phyloP scores from a whole-genome alignment of 176 grass and related monocot species.

The Thalia dealbata region DNA sequence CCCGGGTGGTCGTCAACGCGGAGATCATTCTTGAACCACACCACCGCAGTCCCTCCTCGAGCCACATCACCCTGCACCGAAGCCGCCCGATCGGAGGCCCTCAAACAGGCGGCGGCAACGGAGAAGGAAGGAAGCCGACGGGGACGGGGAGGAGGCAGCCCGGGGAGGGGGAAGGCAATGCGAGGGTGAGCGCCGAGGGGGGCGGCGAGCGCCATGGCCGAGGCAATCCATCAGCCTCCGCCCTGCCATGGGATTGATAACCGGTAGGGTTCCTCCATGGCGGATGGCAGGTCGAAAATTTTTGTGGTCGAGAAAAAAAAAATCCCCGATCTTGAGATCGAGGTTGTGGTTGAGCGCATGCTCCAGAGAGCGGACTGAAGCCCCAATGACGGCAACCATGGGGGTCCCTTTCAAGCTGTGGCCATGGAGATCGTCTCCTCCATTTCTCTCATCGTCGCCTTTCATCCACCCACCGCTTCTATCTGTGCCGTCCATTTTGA shows the following conservation, averaged over 20 bases:
- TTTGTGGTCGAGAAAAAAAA: slow-evolving; percentile 52
- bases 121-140: slow-evolving; percentile 4
- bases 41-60: slow-evolving; percentile 39
- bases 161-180: slow-evolving; percentile 13
- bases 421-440: not conserved
- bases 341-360: not conserved
- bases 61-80: not conserved
- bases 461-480: too few relatives aligned
- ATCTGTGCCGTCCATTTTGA: too few relatives aligned
- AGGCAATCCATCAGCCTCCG: slow-evolving; percentile 39
- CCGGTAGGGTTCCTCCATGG: slow-evolving; percentile 45
- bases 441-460: not conserved
- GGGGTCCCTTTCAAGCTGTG: not conserved
- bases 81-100: not conserved
- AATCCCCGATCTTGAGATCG: not conserved
- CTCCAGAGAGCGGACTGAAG: not conserved
- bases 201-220: slow-evolving; percentile 55
- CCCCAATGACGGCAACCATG: not conserved
- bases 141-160: slow-evolving; percentile 1
- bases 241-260: slow-evolving; percentile 36
- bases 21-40: slow-evolving; percentile 98
- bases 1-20: slow-evolving; percentile 79
- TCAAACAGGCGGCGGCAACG: slow-evolving; percentile 1
- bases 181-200: slow-evolving; percentile 20
- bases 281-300: slow-evolving; percentile 2